These are phyloP conservation scores for Rosa lucieae DNA, from an alignment of 306 rosid species.

Conservation along the genomic window DNA sequence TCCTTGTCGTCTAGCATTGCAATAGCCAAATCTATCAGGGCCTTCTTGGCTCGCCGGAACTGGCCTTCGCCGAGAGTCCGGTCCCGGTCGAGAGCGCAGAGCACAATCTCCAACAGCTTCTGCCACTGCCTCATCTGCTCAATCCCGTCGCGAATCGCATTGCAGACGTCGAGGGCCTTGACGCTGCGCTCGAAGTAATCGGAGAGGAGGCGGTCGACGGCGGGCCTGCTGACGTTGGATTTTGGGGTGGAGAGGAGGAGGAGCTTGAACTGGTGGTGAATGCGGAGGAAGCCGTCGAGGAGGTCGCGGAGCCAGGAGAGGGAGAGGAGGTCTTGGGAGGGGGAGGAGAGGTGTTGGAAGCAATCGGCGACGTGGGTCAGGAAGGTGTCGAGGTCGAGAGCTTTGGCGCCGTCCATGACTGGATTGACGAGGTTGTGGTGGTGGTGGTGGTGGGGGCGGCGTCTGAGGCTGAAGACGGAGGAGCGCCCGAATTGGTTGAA, in stretches of 20 bases:
- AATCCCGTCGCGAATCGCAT: constrained; percentile 82
- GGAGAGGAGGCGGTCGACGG: constrained; percentile 64
- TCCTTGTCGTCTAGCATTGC: constrained; percentile 88
- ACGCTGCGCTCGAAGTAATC: constrained; percentile 77
- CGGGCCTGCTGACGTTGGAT: constrained; percentile 31
- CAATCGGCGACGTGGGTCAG: constrained; percentile 56
- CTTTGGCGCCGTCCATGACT: constrained; percentile 19
- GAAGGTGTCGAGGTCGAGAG: constrained; percentile 57
- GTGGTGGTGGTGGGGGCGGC: constrained; percentile 14
- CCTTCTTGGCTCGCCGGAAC: constrained; percentile 86
- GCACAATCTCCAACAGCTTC: constrained; percentile 71
- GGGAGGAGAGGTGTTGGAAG: constrained; percentile 45
- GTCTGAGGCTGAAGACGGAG: constrained; percentile 47
- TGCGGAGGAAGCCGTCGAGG: constrained; percentile 58
- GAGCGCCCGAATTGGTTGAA: constrained; percentile 59
- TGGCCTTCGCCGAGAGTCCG: constrained; percentile 72
- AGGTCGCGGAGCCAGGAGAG: constrained; percentile 72
- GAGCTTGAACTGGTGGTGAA: constrained; percentile 62
- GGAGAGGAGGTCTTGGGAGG: constrained; percentile 50
- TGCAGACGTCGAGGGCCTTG: constrained; percentile 85
- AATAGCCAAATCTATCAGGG: constrained; percentile 72
- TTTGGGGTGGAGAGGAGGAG: constrained; percentile 46
- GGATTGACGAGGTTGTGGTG: background rate
- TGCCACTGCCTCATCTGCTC: constrained; percentile 84
- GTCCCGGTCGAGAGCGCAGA: constrained; percentile 54